Base-by-base conservation (phyloP, 129 eudicot genomes). In the Scalesia atractyloides region DNA sequence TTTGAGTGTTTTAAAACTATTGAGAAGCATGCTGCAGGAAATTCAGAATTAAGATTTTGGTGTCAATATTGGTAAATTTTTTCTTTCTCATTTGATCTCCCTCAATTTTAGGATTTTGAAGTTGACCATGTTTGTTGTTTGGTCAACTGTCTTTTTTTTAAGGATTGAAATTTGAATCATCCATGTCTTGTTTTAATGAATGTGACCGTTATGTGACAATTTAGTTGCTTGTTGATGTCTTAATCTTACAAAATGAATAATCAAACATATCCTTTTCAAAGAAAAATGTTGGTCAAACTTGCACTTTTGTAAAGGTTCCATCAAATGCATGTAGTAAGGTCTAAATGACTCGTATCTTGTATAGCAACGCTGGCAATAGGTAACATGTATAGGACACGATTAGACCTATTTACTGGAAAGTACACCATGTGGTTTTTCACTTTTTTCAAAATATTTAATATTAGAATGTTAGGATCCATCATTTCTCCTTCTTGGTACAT, bases 1-100 rank as follows among this genome's bases (percentile, higher is more conserved):
- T 90, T 94, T 73, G 93, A 94, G 60, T 94, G 98, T 74, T 94
- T 90, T 82, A 90, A 94, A 78, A 84, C 97, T 10, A 82, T 90
- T 17, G 98, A 94, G 72, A 90, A 78, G 69, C 92, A 88, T 83
- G 86, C 79, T 77, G 91, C 90, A 36, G 84, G 69, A 64, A 94
- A 87, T 37, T 82, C 88, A 43, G 97, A 94, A 73, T 93, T 94
- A 67, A 73, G 96, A 20, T 94, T 90, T 80, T 94, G 98, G 98
- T 94, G 98, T 74, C 97, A 88, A 84, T 94, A 94, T 77, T 94
- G 98, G 97, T 90, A 84, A 65, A 18, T 2, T 67, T 2, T 67
- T 76, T 24, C 24, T 14, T 48, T 68, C 7, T 47, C 12, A 0
- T 15, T 0, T 10, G 34, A 37, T 52, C 4, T 22, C 7, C 16